Conservation (phyloP, 768 basidiomycete species). For the Tulasnella sp. region DNA sequence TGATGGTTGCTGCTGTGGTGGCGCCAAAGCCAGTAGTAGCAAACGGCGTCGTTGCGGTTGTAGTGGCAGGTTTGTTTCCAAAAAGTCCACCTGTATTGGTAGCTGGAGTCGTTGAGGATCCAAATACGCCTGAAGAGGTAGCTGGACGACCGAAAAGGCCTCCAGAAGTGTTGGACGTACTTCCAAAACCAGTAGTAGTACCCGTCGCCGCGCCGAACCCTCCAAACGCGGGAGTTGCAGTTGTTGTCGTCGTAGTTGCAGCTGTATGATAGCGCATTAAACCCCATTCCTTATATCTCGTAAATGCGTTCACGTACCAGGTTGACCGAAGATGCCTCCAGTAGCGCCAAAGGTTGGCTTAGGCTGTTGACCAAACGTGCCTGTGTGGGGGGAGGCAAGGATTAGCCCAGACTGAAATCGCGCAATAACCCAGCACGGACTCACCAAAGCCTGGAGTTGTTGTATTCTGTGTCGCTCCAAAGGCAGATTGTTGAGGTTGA, state of each 20-base stretch:
- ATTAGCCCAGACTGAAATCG: conserved; percentile 26
- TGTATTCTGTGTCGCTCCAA: conserved; percentile 56
- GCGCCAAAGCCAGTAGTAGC: conserved; percentile 36
- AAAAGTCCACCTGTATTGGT: conserved; percentile 54
- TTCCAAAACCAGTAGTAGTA: conserved; percentile 40
- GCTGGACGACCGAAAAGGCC: conserved; percentile 25
- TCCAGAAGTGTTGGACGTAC: conserved; percentile 18
- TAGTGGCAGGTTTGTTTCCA: conserved; percentile 48
- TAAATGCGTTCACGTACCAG: neutral
- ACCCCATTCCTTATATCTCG: neutral
- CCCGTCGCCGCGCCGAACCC: conserved; percentile 52
- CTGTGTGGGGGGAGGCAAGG: conserved; percentile 32
- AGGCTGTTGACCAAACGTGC: conserved; percentile 47
- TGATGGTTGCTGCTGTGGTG: conserved; percentile 34
- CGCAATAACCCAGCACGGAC: neutral
- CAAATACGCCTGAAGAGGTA: conserved; percentile 34
- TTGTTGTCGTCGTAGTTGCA: conserved; percentile 30
- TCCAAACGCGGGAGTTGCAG: conserved; percentile 45
- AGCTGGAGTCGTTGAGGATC: conserved; percentile 41
- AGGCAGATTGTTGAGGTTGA: conserved; percentile 45
- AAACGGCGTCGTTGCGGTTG: conserved; percentile 44
- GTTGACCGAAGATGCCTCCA: conserved; percentile 34
- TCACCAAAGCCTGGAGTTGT: conserved; percentile 32
- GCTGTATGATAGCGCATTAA: neutral
- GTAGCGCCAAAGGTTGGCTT: conserved; percentile 66